A percentile compares a stretch with the other conserved stretches of the same genome.
These are phyloP conservation scores for Cyclostephanos tholiformis DNA, from an alignment of 108 stramenopile species.

Conservation along the genomic window DNA sequence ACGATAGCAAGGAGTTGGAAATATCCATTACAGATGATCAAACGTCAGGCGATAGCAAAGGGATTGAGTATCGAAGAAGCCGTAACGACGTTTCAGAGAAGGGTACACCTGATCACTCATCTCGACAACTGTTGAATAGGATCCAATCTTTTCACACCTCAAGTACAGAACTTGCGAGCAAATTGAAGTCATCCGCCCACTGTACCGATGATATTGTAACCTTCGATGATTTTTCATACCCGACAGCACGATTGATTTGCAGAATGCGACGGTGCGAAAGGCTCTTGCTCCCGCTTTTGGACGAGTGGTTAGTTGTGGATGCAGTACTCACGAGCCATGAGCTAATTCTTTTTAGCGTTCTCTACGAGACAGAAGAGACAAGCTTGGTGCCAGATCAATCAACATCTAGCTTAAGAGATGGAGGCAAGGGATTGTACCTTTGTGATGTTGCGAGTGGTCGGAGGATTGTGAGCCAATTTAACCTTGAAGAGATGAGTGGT, in stretches of 20 bases:
- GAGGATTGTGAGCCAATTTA: conserved; percentile 71
- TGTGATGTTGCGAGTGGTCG: conserved; percentile 77
- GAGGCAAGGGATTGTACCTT: conserved; percentile 78
- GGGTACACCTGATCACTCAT: not conserved
- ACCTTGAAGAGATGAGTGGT: conserved; percentile 57
- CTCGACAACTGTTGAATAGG: not conserved
- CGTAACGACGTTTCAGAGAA: not conserved
- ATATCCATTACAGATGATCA: not conserved
- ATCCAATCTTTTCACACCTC: not conserved
- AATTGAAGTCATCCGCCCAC: conserved; percentile 7
- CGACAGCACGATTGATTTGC: conserved; percentile 70
- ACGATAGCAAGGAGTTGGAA: conserved; percentile 9
- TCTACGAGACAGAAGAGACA: conserved; percentile 15
- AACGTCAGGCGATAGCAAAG: not conserved
- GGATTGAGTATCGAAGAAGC: not conserved
- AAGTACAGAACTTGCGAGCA: not conserved
- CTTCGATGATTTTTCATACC: conserved; percentile 52
- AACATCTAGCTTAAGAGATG: conserved; percentile 53
- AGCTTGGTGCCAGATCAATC: not conserved
- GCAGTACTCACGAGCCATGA: conserved; percentile 85
- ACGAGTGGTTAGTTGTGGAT: conserved; percentile 78
- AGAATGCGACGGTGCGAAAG: conserved; percentile 88
- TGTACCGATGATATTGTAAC: conserved; percentile 5
- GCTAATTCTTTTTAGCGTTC: conserved; percentile 71
- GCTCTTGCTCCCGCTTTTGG: conserved; percentile 67